Conservation (phyloP, 345 rosid species). For the Excoecaria cochinchinensis region DNA sequence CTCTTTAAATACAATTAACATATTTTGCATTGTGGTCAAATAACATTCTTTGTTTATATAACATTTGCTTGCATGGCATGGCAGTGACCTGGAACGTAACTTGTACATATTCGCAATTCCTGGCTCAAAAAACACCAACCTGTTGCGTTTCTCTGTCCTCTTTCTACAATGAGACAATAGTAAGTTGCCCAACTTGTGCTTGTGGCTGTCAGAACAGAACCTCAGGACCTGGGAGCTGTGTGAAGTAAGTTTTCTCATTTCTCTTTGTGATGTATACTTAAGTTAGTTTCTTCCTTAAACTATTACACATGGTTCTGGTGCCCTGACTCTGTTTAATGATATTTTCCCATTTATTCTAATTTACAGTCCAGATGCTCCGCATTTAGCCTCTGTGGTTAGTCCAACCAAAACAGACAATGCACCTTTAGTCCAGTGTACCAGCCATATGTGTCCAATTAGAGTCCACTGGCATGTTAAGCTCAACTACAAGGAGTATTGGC, state of each 20-base stretch:
- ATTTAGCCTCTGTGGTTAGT: conserved; percentile 29
- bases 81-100: conserved; percentile 41
- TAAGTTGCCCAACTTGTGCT: conserved; percentile 33
- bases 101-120: conserved; percentile 36
- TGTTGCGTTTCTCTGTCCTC: conserved; percentile 37
- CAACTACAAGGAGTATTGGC: conserved; percentile 34
- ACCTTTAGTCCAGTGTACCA: conserved; percentile 34
- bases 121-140: conserved; percentile 35
- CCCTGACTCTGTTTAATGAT: background rate
- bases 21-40: background rate
- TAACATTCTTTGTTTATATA: background rate
- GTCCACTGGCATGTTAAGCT: conserved; percentile 35
- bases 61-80: conserved; percentile 3
- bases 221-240: conserved; percentile 21
- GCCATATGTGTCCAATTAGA: conserved; percentile 37
- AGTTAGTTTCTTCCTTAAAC: background rate
- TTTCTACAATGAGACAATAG: conserved; percentile 30
- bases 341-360: background rate
- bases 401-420: conserved; percentile 20
- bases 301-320: background rate
- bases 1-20: background rate
- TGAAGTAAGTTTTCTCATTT: conserved; percentile 23
- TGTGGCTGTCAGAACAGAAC: conserved; percentile 33
- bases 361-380: conserved; percentile 29
- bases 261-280: background rate